Percentiles rank a stretch among this genome's conserved stretches.
phyloP scores from a whole-genome alignment of 1,284 basidiomycete genomes.

The Testicularia cyperi region DNA sequence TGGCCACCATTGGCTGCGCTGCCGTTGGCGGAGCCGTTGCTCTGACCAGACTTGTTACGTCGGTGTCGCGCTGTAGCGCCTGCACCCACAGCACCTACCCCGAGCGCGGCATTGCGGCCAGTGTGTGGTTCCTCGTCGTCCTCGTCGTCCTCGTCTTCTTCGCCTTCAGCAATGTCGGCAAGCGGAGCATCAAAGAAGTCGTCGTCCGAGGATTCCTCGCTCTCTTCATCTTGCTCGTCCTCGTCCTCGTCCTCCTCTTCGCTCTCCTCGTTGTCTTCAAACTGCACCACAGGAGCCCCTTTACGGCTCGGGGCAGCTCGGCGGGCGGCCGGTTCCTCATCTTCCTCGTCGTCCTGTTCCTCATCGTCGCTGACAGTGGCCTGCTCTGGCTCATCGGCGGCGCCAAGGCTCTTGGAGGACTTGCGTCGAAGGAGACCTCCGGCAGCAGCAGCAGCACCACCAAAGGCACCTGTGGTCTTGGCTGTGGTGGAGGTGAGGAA shows the following conservation, averaged over 20 bases:
- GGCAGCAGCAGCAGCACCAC: conserved; percentile 12
- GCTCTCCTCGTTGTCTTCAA: conserved; percentile 2
- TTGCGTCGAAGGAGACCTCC: conserved; percentile 17
- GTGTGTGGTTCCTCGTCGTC: too few relatives aligned
- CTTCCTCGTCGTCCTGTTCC: conserved; percentile 4
- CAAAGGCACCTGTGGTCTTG: conserved; percentile 14
- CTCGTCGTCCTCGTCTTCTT: conserved; percentile 41
- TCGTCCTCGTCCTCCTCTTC: conserved; percentile 2
- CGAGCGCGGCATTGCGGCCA: too few relatives aligned
- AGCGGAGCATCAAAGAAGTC: conserved; percentile 49
- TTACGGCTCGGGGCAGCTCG: conserved; percentile 4
- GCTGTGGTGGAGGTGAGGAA: conserved; percentile 23
- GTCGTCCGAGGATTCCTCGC: conserved; percentile 27
- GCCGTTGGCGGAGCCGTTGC: conserved; percentile 1
- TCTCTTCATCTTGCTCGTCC: conserved; percentile 3
- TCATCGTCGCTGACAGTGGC: conserved; percentile 4
- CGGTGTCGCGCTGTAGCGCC: conserved; percentile 10
- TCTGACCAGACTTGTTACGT: conserved; percentile 17
- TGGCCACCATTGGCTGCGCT: not conserved
- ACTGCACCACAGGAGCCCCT: conserved; percentile 8
- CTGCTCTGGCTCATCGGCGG: not conserved
- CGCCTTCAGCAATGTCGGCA: conserved; percentile 47
- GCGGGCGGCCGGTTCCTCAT: conserved; percentile 1
- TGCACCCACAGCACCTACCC: not conserved
- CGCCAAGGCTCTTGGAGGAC: conserved; percentile 19